phyloP scores from a whole-genome alignment of 192 early-diverging fungal genomes.

The Backusella tarrabulga region DNA sequence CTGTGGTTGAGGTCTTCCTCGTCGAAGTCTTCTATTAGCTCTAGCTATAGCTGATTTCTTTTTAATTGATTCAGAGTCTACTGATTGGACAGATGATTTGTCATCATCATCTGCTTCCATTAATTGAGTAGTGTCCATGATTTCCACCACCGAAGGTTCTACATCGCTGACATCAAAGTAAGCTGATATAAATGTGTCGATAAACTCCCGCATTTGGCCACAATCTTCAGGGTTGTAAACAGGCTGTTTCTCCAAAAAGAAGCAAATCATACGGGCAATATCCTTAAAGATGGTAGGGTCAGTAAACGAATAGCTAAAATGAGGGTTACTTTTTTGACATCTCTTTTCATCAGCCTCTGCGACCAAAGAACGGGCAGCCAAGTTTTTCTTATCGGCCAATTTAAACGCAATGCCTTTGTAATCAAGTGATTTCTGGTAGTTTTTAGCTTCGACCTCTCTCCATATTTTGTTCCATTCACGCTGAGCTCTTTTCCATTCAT shows the following conservation, averaged over 20 bases:
- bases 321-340: conserved; percentile 19
- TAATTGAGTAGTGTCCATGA: conserved; percentile 43
- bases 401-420: conserved; percentile 92
- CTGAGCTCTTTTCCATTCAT: conserved; percentile 90
- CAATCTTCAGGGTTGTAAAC: conserved; percentile 56
- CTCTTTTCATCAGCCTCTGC: conserved; percentile 60
- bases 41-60: neutral
- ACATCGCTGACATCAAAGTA: conserved; percentile 55
- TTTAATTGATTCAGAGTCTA: conserved; percentile 11
- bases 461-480: conserved; percentile 68
- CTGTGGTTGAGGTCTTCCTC: conserved; percentile 12
- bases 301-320: conserved; percentile 74
- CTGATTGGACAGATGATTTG: conserved; percentile 12
- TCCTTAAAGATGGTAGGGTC: conserved; percentile 75
- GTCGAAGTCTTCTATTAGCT: neutral
- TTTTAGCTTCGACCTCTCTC: conserved; percentile 89
- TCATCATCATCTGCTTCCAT: conserved; percentile 36
- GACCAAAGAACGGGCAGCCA: conserved; percentile 70
- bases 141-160: conserved; percentile 32
- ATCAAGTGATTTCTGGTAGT: conserved; percentile 93
- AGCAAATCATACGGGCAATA: conserved; percentile 67
- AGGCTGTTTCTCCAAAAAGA: conserved; percentile 63
- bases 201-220: conserved; percentile 71
- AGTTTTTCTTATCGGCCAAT: conserved; percentile 74
- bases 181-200: conserved; percentile 64